Percentiles rank a stretch among this genome's conserved stretches.
Conservation (phyloP, 2,329 filamentous ascomycete genomes). For the Sordariomycetes sp. region DNA sequence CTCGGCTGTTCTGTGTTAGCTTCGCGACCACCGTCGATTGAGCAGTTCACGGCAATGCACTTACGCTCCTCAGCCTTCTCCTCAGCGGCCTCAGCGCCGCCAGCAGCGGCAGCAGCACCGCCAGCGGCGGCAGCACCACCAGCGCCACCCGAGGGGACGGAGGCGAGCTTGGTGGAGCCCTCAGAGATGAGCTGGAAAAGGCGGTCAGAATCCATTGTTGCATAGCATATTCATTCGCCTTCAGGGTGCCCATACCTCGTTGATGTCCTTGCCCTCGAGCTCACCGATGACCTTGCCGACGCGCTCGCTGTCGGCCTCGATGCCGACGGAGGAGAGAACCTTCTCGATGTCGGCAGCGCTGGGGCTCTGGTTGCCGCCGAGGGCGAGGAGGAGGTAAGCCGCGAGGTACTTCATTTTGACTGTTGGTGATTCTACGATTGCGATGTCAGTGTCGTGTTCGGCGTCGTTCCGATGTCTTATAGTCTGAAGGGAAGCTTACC, state of each 20-base stretch:
- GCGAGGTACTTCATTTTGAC: slow-evolving; percentile 98
- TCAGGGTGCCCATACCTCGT: slow-evolving; percentile 53
- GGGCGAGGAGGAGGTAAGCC: slow-evolving; percentile 92
- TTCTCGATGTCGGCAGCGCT: slow-evolving; percentile 74
- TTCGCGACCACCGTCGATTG: neutral
- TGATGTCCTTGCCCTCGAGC: slow-evolving; percentile 85
- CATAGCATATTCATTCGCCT: neutral
- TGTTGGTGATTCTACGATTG: neutral
- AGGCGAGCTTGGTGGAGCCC: slow-evolving; percentile 88
- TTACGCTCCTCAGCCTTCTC: slow-evolving; percentile 74
- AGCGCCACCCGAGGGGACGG: slow-evolving; percentile 84
- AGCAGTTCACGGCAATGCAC: slow-evolving; percentile 15
- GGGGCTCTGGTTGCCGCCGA: slow-evolving; percentile 84
- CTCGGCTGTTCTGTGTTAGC: slow-evolving; percentile 32
- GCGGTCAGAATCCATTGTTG: slow-evolving; percentile 9
- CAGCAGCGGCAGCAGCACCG: slow-evolving; percentile 54
- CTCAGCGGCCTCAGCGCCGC: slow-evolving; percentile 47
- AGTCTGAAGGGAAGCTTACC: neutral
- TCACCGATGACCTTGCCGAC: slow-evolving; percentile 78
- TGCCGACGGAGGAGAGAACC: slow-evolving; percentile 86
- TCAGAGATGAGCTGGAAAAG: slow-evolving; percentile 66
- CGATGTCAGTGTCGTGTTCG: neutral
- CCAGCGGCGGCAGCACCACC: slow-evolving; percentile 58
- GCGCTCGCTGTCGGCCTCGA: slow-evolving; percentile 83
- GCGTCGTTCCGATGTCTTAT: neutral